Conservation (phyloP, 75 land plant genomes). For the Selaginella moellendorffii region DNA sequence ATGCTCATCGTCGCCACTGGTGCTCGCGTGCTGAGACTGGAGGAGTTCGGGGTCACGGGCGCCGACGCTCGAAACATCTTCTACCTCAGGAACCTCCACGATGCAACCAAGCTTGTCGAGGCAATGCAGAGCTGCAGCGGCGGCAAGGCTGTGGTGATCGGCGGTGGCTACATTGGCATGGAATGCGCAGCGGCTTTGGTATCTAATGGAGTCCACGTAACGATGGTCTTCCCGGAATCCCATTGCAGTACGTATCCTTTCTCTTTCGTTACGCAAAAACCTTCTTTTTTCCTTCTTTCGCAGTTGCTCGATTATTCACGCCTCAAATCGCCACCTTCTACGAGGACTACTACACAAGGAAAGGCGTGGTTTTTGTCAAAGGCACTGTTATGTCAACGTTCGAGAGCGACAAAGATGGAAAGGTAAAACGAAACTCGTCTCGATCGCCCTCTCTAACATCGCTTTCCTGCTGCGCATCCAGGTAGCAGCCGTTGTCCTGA, state of each 20-base stretch:
- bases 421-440: no score
- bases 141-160: conserved; percentile 83
- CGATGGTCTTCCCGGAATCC: conserved; percentile 88
- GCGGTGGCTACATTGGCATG: conserved; percentile 99
- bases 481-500: conserved; percentile 59
- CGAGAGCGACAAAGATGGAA: conserved; percentile 46
- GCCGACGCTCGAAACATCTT: conserved; percentile 86
- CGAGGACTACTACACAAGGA: conserved; percentile 63
- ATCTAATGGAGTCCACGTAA: conserved; percentile 58
- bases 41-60: conserved; percentile 67
- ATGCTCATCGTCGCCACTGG: conserved; percentile 80
- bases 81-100: conserved; percentile 64
- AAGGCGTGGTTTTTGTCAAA: conserved; percentile 71
- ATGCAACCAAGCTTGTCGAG: conserved; percentile 59
- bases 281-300: not conserved
- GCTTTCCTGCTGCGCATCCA: no score
- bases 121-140: conserved; percentile 49
- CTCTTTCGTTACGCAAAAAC: no score
- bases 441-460: no score
- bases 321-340: conserved; percentile 78
- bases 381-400: conserved; percentile 71
- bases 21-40: conserved; percentile 87
- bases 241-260: conserved; percentile 58
- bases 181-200: conserved; percentile 86
- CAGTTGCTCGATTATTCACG: conserved; percentile 82